Base-by-base conservation (phyloP, 2,329 filamentous ascomycete genomes). In the Ceratocystis ficicola region DNA sequence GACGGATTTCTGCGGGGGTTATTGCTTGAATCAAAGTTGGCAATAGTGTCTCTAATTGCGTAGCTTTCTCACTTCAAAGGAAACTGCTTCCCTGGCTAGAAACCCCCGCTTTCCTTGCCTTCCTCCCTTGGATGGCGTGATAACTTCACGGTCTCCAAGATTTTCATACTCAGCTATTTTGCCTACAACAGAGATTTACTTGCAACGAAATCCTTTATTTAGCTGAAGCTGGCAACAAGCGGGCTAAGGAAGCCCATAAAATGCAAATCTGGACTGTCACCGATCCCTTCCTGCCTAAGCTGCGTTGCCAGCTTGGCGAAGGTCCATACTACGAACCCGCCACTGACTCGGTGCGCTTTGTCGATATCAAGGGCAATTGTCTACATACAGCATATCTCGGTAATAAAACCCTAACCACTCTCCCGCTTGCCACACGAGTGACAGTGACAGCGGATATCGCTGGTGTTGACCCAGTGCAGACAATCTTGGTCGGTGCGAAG, bases 391-490 rank as follows among this genome's bases (percentile, higher is more conserved):
- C 94, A 68, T 81, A 89, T 71, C 78, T 95, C 28, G 73, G 75
- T 61, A 62, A 30, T 36, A 77, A 82, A 67, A 88, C 86, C 0
- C 74, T 88, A 68, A 79, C 84, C 69, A 86, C 88, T 52, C 70
- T 80, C 46, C 77, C 84, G 72, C 75, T 86, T 50, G 78, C 82
- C 73, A 77, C 78, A 69, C 77, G 78, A 30, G 76, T 81, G 66
- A 83, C 82, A 28, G 86, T 90, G 59, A 96, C 92, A 50, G 88
- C 87, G 65, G 87, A 96, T 74, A 89, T 96, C 70, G 81, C 84
- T 69, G 84, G 87, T 68, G 77, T 79, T 62, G 81, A 86, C 72
- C 78, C 83, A 2, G 74, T 73, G 62, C 78, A 88, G 62, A 83
- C 86, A 72, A 86, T 96, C 73, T 78, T 90, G 66, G 82, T 93